These are phyloP conservation scores for Cicer cuneatum DNA, from an alignment of 306 rosid species.

Conservation along the genomic window DNA sequence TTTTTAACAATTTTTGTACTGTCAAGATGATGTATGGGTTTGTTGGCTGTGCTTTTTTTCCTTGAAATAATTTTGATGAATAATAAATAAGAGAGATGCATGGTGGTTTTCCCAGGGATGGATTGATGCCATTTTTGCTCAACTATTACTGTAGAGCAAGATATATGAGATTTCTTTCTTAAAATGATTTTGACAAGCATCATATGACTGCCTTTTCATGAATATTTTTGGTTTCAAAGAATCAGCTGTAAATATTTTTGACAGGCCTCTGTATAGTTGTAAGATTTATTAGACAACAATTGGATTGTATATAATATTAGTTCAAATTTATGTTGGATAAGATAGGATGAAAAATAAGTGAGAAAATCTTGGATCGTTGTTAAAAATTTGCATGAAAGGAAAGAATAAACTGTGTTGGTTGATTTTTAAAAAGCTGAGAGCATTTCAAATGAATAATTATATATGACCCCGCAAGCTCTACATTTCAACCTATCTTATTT, in stretches of 20 bases:
- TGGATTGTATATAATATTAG: not conserved
- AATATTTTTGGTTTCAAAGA: not conserved
- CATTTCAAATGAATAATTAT: constrained; percentile 14
- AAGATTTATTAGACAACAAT: not conserved
- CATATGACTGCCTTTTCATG: not conserved
- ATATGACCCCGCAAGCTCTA: constrained; percentile 8
- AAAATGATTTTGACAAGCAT: not conserved
- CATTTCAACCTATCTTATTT: constrained; percentile 23
- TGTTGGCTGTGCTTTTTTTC: not conserved
- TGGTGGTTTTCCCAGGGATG: not conserved
- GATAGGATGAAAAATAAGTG: not conserved
- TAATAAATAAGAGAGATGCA: not conserved
- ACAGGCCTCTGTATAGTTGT: not conserved
- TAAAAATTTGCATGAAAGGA: not conserved
- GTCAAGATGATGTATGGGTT: not conserved
- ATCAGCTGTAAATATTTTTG: not conserved
- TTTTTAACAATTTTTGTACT: not conserved
- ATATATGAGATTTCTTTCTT: too few species aligned
- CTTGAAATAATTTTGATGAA: not conserved
- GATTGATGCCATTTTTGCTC: not conserved
- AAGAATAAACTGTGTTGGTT: not conserved
- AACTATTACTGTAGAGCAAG: not conserved
- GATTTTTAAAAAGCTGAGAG: not conserved
- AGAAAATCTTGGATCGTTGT: not conserved
- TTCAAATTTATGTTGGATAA: not conserved